Conservation (phyloP, 306 rosid genomes). For the Morella rubra region DNA sequence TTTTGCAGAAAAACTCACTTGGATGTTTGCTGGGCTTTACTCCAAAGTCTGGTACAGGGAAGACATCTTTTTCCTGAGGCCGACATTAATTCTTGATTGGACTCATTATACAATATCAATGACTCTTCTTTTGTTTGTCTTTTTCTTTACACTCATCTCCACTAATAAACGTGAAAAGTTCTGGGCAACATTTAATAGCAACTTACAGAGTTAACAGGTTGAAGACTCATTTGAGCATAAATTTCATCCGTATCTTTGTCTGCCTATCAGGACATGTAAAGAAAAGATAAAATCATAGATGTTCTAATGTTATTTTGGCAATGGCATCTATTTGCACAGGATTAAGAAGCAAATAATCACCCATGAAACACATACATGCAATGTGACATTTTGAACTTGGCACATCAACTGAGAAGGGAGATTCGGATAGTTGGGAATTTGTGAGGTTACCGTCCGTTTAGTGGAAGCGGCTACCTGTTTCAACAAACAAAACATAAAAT, state of each 20-base stretch:
- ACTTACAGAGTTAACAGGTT: constrained; percentile 89
- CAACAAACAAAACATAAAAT: constrained; percentile 2
- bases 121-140: not conserved
- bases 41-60: constrained; percentile 84
- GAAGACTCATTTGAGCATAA: constrained; percentile 95
- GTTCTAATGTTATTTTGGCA: not conserved
- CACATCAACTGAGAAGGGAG: constrained; percentile 88
- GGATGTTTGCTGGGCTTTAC: constrained; percentile 83
- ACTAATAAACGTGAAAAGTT: not conserved
- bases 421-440: constrained; percentile 92
- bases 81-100: not conserved
- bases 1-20: constrained; percentile 90
- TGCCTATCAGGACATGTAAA: constrained; percentile 54
- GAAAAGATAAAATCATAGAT: not conserved
- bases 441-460: constrained; percentile 81
- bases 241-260: constrained; percentile 96
- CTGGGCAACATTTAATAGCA: not conserved
- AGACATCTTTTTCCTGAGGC: constrained; percentile 81
- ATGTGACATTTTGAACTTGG: constrained; percentile 80
- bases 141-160: too few species aligned
- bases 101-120: not conserved
- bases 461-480: constrained; percentile 92
- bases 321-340: not conserved
- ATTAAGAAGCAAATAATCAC: too few species aligned
- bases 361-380: constrained; percentile 56